Evolutionary conservation across 257 asterid genomes (phyloP).

Genomic region (Solanum chiquidenum): DNA sequence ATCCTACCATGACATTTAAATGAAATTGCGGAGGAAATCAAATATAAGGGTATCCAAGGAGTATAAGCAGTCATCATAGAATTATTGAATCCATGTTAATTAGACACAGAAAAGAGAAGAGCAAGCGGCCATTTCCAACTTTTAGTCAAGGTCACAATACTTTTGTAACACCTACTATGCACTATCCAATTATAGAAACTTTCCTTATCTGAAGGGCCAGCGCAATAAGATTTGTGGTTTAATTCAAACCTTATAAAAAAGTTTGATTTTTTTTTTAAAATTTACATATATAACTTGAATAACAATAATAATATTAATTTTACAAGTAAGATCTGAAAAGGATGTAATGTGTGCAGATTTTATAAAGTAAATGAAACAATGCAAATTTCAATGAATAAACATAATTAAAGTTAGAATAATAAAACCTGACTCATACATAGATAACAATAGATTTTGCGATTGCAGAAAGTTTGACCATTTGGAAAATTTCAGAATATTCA

Average conservation of each 20-base stretch:
- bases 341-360: not conserved
- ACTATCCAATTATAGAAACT: not conserved
- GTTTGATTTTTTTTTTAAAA: too few species aligned
- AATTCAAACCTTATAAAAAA: not conserved
- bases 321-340: too few species aligned
- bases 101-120: not conserved
- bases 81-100: not conserved
- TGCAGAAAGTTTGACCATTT: too few species aligned
- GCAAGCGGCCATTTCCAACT: not conserved
- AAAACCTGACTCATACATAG: too few species aligned
- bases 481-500: too few species aligned
- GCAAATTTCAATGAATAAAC: not conserved
- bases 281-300: too few species aligned
- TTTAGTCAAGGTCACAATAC: not conserved
- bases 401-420: too few species aligned
- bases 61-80: not conserved
- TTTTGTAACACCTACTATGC: not conserved
- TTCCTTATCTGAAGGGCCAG: not conserved
- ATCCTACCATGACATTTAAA: not conserved
- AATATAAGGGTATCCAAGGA: not conserved
- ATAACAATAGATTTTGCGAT: too few species aligned
- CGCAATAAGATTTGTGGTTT: not conserved
- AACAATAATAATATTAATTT: too few species aligned
- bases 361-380: too few species aligned
- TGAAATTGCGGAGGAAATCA: not conserved